Base-by-base conservation (phyloP, 2,329 filamentous ascomycete genomes). In the Aspergillus unguis region DNA sequence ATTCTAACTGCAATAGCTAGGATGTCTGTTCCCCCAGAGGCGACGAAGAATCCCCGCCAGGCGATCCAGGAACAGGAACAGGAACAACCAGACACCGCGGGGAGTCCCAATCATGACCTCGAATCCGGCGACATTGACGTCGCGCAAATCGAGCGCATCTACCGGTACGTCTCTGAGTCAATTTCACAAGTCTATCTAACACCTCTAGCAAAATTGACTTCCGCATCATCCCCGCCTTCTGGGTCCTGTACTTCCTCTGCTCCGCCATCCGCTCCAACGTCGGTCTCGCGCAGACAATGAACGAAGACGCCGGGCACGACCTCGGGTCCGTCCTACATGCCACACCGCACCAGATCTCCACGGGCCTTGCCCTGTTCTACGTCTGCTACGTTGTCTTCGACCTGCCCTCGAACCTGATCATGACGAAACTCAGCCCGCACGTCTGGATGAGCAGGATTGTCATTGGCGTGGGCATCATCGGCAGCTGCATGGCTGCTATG, bases 281-380 rank as follows among this genome's bases (percentile, higher is more conserved):
- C 59, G 90, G 90, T 56, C 85, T 96, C 61, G 88, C 91, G n/a
- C 90, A 96, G 74, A 96, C 91, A 1, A 96, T 96, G 91, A 96
- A 96, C 73, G 73, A 72, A 29, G 73, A 80, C 17, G 73, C 80
- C 38, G 80, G 81, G 32, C 90, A 96, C 67, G 86, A 94, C 66
- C 82, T 96, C n/a, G 81, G 81, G 60, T 81, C 83, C 2, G 80
- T 87, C 35, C 80, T 96, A 46, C 67, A 84, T 54, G 75, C 95
- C 58, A 84, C 83, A 0, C 73, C 85, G 7, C 88, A 87, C 62
- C 86, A 96, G 71, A 85, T 90, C 11, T 95, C 90, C 0, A 92
- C 88, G 0, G 90, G 88, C 44, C 76, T 96, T 36, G 89, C 91
- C 3, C 78, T 96, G 11, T 96, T 96, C 77, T 96, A 96, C 68